Evolutionary conservation across 2,329 filamentous ascomycete species (phyloP).

Genomic region (Alternaria solani): DNA sequence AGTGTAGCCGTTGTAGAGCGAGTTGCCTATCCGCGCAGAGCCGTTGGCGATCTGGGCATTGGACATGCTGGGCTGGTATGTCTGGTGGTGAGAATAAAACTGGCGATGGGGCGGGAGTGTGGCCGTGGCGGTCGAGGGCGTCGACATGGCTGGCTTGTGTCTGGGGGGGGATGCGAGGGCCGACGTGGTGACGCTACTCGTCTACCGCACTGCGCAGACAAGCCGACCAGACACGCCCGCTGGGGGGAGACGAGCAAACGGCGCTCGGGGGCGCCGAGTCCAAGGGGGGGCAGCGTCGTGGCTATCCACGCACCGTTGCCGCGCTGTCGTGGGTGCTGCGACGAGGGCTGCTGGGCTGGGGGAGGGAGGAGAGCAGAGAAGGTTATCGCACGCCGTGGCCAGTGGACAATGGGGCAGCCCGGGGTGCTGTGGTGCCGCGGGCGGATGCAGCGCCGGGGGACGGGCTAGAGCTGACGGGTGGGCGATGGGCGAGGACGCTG

Average conservation of each 20-base stretch:
- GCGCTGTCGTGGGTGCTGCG: slow-evolving; percentile 18
- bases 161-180: slow-evolving; percentile 34
- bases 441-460: slow-evolving; percentile 24
- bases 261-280: slow-evolving; percentile 15
- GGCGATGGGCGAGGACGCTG: slow-evolving; percentile 20
- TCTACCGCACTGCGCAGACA: slow-evolving; percentile 24
- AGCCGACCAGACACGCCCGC: slow-evolving; percentile 25
- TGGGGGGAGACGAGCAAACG: slow-evolving; percentile 20
- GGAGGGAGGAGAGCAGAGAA: slow-evolving; percentile 21
- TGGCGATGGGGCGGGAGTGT: slow-evolving; percentile 52
- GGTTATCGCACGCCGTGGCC: slow-evolving; percentile 37
- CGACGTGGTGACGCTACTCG: slow-evolving; percentile 42
- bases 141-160: slow-evolving; percentile 49
- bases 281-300: slow-evolving; percentile 18
- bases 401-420: slow-evolving; percentile 31
- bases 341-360: slow-evolving; percentile 14
- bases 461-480: slow-evolving; percentile 1
- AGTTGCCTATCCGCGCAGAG: slow-evolving; percentile 44
- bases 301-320: slow-evolving; percentile 21
- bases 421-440: slow-evolving; percentile 35
- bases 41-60: slow-evolving; percentile 49
- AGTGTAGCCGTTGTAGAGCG: slow-evolving; percentile 52
- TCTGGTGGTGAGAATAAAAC: slow-evolving; percentile 52
- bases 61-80: slow-evolving; percentile 44
- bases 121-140: slow-evolving; percentile 55